phyloP scores from a whole-genome alignment of 176 grass and related monocot species.

The Triticum monococcum region DNA sequence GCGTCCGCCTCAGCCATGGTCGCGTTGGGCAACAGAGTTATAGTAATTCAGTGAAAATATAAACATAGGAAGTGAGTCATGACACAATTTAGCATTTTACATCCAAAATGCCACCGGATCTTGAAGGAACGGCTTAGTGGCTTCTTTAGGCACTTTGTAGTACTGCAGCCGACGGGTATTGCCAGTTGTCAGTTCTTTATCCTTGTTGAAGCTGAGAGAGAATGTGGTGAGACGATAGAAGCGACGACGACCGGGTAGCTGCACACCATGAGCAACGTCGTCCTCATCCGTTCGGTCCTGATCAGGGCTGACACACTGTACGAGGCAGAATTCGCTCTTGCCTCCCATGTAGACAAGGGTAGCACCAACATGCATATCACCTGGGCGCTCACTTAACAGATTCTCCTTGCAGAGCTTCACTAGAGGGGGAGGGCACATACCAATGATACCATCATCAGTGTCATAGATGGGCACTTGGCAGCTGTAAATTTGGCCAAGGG shows the following conservation, averaged over 20 bases:
- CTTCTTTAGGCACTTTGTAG: neutral
- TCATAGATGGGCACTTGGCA: neutral
- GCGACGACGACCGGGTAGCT: too few relatives aligned
- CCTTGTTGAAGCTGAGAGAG: constrained; percentile 11
- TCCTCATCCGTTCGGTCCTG: neutral
- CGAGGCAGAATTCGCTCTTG: neutral
- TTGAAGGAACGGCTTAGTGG: neutral
- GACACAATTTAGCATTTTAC: neutral
- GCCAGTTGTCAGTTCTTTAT: neutral
- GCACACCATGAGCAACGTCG: too few relatives aligned
- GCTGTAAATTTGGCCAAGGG: neutral
- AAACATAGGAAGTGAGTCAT: too few relatives aligned
- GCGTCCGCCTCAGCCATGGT: too few relatives aligned
- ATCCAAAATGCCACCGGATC: constrained; percentile 30
- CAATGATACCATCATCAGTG: too few relatives aligned
- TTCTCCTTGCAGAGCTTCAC: neutral
- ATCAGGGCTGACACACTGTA: neutral
- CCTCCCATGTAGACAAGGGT: neutral
- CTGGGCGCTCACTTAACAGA: neutral
- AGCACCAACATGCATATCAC: neutral
- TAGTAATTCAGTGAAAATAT: too few relatives aligned
- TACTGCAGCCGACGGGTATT: neutral
- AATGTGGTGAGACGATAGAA: constrained; percentile 4
- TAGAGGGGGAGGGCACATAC: too few relatives aligned
- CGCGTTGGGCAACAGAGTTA: too few relatives aligned